These are phyloP conservation scores for Elymus sibiricus DNA, from an alignment of 176 grass and related monocot species.

Conservation along the genomic window DNA sequence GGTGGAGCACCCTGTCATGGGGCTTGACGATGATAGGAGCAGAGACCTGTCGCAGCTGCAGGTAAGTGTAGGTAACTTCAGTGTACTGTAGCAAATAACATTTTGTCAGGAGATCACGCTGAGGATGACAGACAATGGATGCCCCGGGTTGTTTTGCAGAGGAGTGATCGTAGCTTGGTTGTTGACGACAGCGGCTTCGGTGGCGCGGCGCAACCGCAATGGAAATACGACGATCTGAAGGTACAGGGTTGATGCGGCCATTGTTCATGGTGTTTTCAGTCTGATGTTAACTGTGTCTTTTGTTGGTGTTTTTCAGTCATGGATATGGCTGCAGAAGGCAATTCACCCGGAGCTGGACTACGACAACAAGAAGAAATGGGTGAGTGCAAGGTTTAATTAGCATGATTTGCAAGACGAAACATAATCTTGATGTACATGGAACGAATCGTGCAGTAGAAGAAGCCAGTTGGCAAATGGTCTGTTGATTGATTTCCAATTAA, in stretches of 20 bases:
- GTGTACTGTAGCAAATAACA: constrained; percentile 21
- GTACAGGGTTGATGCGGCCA: constrained; percentile 14
- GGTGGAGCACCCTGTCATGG: constrained; percentile 63
- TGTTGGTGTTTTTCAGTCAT: constrained; percentile 46
- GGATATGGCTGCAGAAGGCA: constrained; percentile 99
- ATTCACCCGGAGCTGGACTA: constrained; percentile 97
- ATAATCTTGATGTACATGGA: not conserved
- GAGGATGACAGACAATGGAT: not conserved
- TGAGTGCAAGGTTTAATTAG: constrained; percentile 38
- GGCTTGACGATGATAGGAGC: constrained; percentile 13
- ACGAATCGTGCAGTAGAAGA: constrained; percentile 1
- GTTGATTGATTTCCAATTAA: constrained; percentile 12
- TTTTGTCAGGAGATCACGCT: not conserved
- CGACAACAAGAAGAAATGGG: constrained; percentile 93
- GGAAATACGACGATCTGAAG: constrained; percentile 91
- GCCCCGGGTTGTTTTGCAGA: constrained; percentile 35
- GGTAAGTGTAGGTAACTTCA: constrained; percentile 36
- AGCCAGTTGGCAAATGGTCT: not conserved
- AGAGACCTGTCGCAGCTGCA: constrained; percentile 20
- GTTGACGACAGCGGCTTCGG: constrained; percentile 44
- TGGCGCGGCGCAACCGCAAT: constrained; percentile 40
- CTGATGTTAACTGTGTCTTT: not conserved
- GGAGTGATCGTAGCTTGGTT: constrained; percentile 50
- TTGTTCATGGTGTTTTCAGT: constrained; percentile 1
- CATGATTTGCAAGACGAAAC: not conserved